Base-by-base conservation (phyloP, 495 filamentous ascomycete species). In the Platismatia glauca region DNA sequence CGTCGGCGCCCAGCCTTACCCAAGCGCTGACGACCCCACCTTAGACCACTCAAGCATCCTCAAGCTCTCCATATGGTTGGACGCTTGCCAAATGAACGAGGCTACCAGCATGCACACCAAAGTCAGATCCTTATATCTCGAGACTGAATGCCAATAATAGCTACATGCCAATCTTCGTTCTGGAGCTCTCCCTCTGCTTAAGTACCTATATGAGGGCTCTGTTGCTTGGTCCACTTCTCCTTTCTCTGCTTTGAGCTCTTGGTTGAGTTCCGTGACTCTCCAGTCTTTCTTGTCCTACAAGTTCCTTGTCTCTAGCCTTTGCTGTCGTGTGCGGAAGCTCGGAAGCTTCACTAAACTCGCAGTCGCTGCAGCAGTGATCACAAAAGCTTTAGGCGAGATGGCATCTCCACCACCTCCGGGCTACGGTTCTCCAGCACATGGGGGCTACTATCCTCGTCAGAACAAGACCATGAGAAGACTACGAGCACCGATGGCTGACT, bases 361-460 rank as follows among this genome's bases (percentile, higher is more conserved):
- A 31, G 22, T 7, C 11, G 48, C 15, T 27, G 24, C 13, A 16
- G 48, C 24, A 12, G 48, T 31, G 48, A 13, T 3, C 16, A 33
- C 50, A 18, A 0, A 16, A 33, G 15, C 22, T 39, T 27, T 18
- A 0, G 15, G 39, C 9, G 34, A 60, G 11, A 68, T 68, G 66
- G 35, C 64, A 16, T 58, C 35, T 56, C 60, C 60, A 35, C 66
- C 66, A 58, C 66, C 66, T 31, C 66, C 63, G 58, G 58, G 60
- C 35, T 68, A 68, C 34, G 64, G 57, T 35, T 56, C 60, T 44
- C 55, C 63, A 52, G 41, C 57, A 7, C 44, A 44, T 13, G 63
- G 56, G 20, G 60, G 63, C 37, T 66, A 68, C 29, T 68, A 66
- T 46, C 66, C 66, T 29, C 63, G 66, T 68, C 39, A 44, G 66